Base-by-base conservation (phyloP, 192 early-diverging fungal species). In the Entophlyctis luteolus region DNA sequence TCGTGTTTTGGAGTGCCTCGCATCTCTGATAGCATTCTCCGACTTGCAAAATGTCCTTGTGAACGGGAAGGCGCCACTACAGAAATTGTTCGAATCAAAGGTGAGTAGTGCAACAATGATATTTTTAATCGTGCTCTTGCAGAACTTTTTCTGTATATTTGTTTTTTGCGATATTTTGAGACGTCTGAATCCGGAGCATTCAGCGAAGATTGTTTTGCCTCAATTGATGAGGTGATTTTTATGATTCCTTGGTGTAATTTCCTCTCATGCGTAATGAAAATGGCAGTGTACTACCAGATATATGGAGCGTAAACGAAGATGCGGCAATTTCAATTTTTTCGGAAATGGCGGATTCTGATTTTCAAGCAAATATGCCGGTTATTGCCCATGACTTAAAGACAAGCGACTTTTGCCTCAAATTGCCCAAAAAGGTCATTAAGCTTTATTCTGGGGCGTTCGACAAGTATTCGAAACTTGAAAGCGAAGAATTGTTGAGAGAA, bases 121-220 rank as follows among this genome's bases (percentile, higher is more conserved):
- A 52, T 37, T 42, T 46, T 10, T 46, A 5, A 33, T 35, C n/a
- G 28, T 14, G 59, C 22, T 32, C 10, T 50, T 54, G 46, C 42
- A 87, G 73, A 80, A 89, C 68, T 58, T 76, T 1, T 59, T 77
- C n/a, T 67, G 75, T 27, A 80, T 91, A 12, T 77, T 90, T 48
- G 74, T 81, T 12, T 91, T 94, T 75, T 80, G 77, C 16, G 76
- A 93, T 56, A 75, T 81, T 2, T 76, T 94, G 8, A 78, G 79
- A 28, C 80, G 81, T 16, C 55, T 88, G 14, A 79, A 81, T 45
- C 89, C 91, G 86, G 63, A 75, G 32, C 85, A 91, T 55, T 91
- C 84, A 67, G 84, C 84, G 22, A 86, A 88, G 65, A 82, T 93
- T 45, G 73, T 91, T 56, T 72, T 92, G 23, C 90, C 91, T 14